A percentile compares a stretch with the other conserved stretches of the same genome.
Evolutionary conservation across 1,284 basidiomycete species (phyloP).

Genomic region (Malassezia nana): DNA sequence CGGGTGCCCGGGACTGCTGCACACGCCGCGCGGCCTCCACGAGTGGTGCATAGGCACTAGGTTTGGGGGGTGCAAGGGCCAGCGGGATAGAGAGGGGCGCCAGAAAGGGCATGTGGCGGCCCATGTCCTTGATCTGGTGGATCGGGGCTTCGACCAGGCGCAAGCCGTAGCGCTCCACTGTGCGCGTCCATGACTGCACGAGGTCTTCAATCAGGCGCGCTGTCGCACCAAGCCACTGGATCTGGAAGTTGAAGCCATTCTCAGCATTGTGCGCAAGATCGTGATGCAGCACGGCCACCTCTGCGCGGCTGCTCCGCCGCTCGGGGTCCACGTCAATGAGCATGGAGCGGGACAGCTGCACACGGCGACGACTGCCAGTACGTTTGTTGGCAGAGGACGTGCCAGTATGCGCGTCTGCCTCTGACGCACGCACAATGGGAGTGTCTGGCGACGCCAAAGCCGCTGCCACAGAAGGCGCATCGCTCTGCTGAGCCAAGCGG

Average conservation of each 20-base stretch:
- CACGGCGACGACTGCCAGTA: slow-evolving; percentile 18
- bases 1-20: slow-evolving; percentile 15
- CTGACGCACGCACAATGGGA: slow-evolving; percentile 3
- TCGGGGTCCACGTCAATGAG: slow-evolving; percentile 43
- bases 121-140: slow-evolving; percentile 44
- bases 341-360: slow-evolving; percentile 36
- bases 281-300: slow-evolving; percentile 45
- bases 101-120: slow-evolving; percentile 44
- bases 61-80: slow-evolving; percentile 36
- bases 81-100: slow-evolving; percentile 40
- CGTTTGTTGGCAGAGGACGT: too few species aligned
- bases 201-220: slow-evolving; percentile 90
- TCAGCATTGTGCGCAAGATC: slow-evolving; percentile 45
- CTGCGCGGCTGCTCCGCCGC: slow-evolving; percentile 37
- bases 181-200: slow-evolving; percentile 70
- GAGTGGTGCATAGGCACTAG: slow-evolving; percentile 21
- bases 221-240: slow-evolving; percentile 93
- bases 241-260: slow-evolving; percentile 55
- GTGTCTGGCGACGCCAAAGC: background rate
- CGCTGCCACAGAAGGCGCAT: background rate
- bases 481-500: slow-evolving; percentile 13
- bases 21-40: slow-evolving; percentile 24
- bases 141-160: slow-evolving; percentile 67
- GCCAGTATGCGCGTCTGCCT: slow-evolving; percentile 14
- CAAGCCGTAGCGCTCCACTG: slow-evolving; percentile 80